phyloP scores from a whole-genome alignment of 1,139 yeast genomes.

The Suhomyces terraborum region DNA sequence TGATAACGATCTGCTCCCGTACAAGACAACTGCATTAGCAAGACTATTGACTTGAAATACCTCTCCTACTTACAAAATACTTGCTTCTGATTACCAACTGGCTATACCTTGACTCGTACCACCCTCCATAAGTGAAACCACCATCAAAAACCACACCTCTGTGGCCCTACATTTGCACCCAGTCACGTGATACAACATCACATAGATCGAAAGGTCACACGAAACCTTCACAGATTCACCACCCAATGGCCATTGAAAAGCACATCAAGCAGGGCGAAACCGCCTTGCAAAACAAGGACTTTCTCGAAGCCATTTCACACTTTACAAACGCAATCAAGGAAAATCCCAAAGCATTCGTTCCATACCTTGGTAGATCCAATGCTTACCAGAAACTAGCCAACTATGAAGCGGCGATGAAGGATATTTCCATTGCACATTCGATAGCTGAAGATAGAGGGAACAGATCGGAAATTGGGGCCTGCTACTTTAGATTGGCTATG shows the following conservation, averaged over 20 bases:
- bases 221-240: no score
- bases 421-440: conserved; percentile 56
- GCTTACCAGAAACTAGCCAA: conserved; percentile 57
- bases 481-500: conserved; percentile 62
- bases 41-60: no score
- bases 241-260: conserved; percentile 44
- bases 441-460: conserved; percentile 56
- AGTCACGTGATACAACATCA: not conserved
- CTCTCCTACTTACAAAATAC: no score
- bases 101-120: no score
- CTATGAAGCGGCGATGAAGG: conserved; percentile 51
- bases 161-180: conserved; percentile 7
- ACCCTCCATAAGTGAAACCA: no score
- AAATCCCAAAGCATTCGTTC: conserved; percentile 51
- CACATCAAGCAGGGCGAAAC: conserved; percentile 41
- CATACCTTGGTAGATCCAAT: conserved; percentile 56
- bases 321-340: conserved; percentile 38
- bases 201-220: not conserved
- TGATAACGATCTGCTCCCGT: no score
- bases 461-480: conserved; percentile 54
- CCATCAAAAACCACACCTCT: no score
- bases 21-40: no score
- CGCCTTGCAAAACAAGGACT: conserved; percentile 33
- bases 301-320: conserved; percentile 36
- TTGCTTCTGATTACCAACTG: no score